phyloP scores from a whole-genome alignment of 2,329 filamentous ascomycete species.

The Fusarium devonianum region DNA sequence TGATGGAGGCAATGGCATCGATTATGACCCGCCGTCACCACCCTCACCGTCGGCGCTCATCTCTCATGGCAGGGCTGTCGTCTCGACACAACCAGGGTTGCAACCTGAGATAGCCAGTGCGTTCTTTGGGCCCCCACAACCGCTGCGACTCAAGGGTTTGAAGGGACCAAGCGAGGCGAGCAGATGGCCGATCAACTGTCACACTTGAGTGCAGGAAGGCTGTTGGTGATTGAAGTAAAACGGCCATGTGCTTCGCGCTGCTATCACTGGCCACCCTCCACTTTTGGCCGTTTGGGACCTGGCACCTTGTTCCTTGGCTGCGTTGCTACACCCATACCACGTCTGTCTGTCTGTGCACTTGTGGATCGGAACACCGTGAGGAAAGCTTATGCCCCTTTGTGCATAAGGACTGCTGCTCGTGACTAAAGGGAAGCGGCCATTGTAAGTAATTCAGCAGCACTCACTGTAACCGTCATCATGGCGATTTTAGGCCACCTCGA shows the following conservation, averaged over 20 bases:
- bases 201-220: not conserved
- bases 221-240: not conserved
- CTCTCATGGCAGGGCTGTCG: slow-evolving; percentile 4
- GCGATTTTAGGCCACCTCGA: too few species aligned
- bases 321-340: too few species aligned
- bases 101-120: too few species aligned
- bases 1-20: slow-evolving; percentile 4
- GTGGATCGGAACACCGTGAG: too few species aligned
- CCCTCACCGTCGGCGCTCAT: slow-evolving; percentile 10
- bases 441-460: too few species aligned
- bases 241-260: not conserved
- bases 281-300: not conserved
- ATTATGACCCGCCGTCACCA: slow-evolving; percentile 1
- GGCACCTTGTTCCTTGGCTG: slow-evolving; percentile 8
- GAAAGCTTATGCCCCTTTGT: too few species aligned
- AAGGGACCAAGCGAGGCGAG: slow-evolving; percentile 17
- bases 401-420: too few species aligned
- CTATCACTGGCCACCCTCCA: not conserved
- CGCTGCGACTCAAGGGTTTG: slow-evolving; percentile 25
- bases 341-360: too few species aligned
- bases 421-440: too few species aligned
- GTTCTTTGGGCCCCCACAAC: slow-evolving; percentile 33
- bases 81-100: not conserved
- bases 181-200: slow-evolving; percentile 23
- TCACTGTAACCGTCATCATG: too few species aligned